Conservation (phyloP, 1,284 basidiomycete genomes). For the Malassezia sp. region DNA sequence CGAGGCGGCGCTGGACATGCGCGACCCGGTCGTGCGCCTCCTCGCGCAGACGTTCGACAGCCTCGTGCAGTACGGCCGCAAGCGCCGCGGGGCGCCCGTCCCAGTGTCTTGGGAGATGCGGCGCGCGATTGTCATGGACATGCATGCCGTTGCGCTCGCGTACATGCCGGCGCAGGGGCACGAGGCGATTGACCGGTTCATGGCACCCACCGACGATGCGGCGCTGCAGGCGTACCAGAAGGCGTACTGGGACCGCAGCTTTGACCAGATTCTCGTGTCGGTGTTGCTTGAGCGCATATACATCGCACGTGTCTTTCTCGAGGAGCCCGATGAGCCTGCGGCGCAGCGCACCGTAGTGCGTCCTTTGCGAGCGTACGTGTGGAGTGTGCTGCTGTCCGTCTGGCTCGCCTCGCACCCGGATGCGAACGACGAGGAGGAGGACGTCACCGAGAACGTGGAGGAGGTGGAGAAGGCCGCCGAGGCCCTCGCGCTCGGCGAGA, state of each 20-base stretch:
- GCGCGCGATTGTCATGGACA: constrained; percentile 3
- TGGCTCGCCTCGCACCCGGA: constrained; percentile 16
- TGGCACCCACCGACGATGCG: constrained; percentile 1
- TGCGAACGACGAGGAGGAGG: background rate
- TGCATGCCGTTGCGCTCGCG: constrained; percentile 10
- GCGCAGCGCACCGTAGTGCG: constrained; percentile 11
- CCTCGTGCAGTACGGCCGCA: constrained; percentile 12
- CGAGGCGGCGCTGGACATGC: constrained; percentile 5
- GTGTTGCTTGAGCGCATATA: constrained; percentile 15
- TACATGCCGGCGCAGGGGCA: constrained; percentile 8
- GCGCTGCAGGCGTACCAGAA: constrained; percentile 11
- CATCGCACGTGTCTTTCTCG: constrained; percentile 16
- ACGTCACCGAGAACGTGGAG: constrained; percentile 5
- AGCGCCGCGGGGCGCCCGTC: constrained; percentile 16
- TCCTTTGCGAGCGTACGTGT: constrained; percentile 7
- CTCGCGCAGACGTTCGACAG: constrained; percentile 12
- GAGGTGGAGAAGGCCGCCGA: constrained; percentile 1
- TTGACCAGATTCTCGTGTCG: constrained; percentile 15
- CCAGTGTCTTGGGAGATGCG: constrained; percentile 15
- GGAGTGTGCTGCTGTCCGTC: constrained; percentile 9
- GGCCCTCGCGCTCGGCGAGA: background rate
- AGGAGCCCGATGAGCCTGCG: constrained; percentile 16
- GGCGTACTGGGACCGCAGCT: constrained; percentile 12
- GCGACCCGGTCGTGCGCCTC: constrained; percentile 13
- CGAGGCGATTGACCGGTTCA: constrained; percentile 16